phyloP scores from a whole-genome alignment of 2,329 filamentous ascomycete species.

The Colletotrichum truncatum region DNA sequence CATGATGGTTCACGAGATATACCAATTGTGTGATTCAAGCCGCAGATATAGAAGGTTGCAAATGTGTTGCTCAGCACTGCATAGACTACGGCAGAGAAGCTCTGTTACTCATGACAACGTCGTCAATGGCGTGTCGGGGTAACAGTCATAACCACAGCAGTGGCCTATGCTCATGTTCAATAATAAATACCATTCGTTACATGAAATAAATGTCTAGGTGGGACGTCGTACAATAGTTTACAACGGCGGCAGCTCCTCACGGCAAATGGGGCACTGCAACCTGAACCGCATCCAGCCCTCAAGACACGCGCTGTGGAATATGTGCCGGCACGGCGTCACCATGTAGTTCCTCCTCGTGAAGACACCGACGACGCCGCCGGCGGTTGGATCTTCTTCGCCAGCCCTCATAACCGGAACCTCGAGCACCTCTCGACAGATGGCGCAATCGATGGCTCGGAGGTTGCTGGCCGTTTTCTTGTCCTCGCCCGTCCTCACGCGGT shows the following conservation, averaged over 20 bases:
- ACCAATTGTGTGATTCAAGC: too few species aligned
- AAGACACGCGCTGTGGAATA: constrained; percentile 91
- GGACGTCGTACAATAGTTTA: constrained; percentile 51
- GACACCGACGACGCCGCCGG: constrained; percentile 70
- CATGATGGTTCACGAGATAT: too few species aligned
- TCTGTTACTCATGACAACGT: too few species aligned
- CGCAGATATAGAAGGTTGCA: too few species aligned
- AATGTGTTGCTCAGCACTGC: too few species aligned
- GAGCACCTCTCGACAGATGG: constrained; percentile 91
- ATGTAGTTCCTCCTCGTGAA: constrained; percentile 88
- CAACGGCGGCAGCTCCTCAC: constrained; percentile 86
- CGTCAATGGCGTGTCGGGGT: too few species aligned
- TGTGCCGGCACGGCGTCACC: constrained; percentile 96
- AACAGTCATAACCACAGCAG: too few species aligned
- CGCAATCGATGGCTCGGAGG: constrained; percentile 80
- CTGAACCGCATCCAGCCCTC: constrained; percentile 97
- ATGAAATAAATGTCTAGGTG: background rate
- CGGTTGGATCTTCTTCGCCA: constrained; percentile 58
- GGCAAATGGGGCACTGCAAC: constrained; percentile 93
- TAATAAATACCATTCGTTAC: background rate
- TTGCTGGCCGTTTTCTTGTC: constrained; percentile 39
- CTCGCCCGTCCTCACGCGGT: constrained; percentile 42
- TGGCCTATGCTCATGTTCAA: background rate
- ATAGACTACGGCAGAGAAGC: too few species aligned
- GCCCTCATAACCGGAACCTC: constrained; percentile 84